phyloP scores from a whole-genome alignment of 2,329 filamentous ascomycete species.

The Stagonosporopsis tanaceti region DNA sequence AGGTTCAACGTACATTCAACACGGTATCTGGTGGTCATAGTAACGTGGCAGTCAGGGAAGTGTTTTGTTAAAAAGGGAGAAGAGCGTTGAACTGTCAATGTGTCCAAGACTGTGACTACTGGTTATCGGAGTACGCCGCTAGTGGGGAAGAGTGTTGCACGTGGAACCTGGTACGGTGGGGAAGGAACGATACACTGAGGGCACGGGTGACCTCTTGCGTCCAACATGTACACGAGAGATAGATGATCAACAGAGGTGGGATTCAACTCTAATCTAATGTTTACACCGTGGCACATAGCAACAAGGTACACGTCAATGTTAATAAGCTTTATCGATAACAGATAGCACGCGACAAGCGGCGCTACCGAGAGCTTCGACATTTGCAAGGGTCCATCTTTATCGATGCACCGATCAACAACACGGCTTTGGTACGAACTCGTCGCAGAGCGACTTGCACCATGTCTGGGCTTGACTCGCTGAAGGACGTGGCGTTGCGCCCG shows the following conservation, averaged over 20 bases:
- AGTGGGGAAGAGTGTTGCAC: conserved; percentile 25
- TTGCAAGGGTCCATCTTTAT: conserved; percentile 26
- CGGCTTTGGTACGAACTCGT: background rate
- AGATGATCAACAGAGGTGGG: background rate
- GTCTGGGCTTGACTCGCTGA: conserved; percentile 36
- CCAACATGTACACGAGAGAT: background rate
- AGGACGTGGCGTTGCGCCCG: conserved; percentile 68
- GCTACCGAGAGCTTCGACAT: conserved; percentile 27
- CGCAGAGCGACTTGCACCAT: conserved; percentile 23
- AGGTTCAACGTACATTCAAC: conserved; percentile 48
- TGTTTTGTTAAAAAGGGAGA: conserved; percentile 10
- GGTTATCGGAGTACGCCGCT: conserved; percentile 38
- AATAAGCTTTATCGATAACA: conserved; percentile 37
- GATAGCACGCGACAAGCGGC: conserved; percentile 11
- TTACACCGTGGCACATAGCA: background rate
- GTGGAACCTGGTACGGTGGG: conserved; percentile 24
- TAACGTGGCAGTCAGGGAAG: conserved; percentile 16
- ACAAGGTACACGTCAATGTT: conserved; percentile 9
- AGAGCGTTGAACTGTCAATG: conserved; percentile 26
- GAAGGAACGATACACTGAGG: conserved; percentile 1
- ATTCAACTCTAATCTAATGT: background rate
- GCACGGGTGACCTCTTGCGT: background rate
- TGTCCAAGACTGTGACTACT: conserved; percentile 27
- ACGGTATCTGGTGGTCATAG: conserved; percentile 53
- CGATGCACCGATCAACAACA: conserved; percentile 5